Evolutionary conservation across 2,329 filamentous ascomycete species (phyloP), one percentile per base, ranked within the genome.

Genomic region (Beauveria australis): DNA sequence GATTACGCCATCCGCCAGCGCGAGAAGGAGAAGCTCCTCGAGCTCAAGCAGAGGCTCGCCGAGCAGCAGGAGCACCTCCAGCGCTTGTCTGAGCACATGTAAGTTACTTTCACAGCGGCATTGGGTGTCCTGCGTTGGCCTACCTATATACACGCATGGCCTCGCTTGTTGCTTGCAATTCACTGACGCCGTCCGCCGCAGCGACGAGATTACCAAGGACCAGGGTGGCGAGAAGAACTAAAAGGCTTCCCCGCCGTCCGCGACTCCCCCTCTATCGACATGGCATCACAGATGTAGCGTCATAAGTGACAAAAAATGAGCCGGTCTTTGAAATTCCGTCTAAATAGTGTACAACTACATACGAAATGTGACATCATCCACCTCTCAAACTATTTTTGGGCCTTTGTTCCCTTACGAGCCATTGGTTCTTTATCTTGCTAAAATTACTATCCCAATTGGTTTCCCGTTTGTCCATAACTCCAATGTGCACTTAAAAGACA

Each of bases 11-110:
- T 99, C 78, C 85, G 86, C 70, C 80, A 89, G 79, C 89, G 92
- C 73, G 94, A 97, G 84, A 85, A 86, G 78, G 87, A 92, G 79
- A 97, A 96, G 91, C 88, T 97, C 64, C 68, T 83, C 57, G 84
- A 84, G 73, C 86, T 96, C 69, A 88, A 84, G 76, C 81, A 83
- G 78, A 86, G 85, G 80, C 83, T 97, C 66, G 71, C 76, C 64
- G 86, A 90, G 75, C 91, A 96, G 80, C 85, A 90, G 75, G 78
- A 86, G 67, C 91, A 96, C 79, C 85, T 97, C 66, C 81, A 93
- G 72, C 88, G 92, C 74, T 85, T 97, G 64, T 87, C 91, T 70
- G 83, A 89, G 71, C 89, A 95, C 82, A 92, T 96, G 91, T 94
- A 78, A 72, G 88, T 67, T 30, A 22, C 9, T 19, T 6, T 19